phyloP scores from a whole-genome alignment of 2,329 filamentous ascomycete species.

The Gnomoniopsis sp. region DNA sequence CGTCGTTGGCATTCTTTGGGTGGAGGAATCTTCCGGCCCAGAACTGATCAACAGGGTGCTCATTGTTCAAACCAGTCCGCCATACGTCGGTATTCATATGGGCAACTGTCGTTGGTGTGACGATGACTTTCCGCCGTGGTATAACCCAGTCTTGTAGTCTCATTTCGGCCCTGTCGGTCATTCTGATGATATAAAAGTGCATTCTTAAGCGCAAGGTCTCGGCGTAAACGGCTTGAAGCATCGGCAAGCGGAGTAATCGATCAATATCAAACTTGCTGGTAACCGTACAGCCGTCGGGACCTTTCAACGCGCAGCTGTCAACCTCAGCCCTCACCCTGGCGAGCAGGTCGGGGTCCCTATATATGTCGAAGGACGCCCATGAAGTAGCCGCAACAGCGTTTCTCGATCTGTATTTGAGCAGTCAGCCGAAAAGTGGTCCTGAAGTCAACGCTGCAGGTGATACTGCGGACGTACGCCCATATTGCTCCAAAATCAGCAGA shows the following conservation, averaged over 20 bases:
- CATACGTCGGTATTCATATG: conserved; percentile 26
- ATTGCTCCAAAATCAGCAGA: conserved; percentile 25
- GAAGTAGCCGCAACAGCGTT: conserved; percentile 23
- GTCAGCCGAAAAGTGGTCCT: conserved; percentile 9
- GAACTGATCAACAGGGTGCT: conserved; percentile 25
- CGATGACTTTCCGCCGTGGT: conserved; percentile 22
- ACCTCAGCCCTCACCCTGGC: conserved; percentile 20
- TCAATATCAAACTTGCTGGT: neutral
- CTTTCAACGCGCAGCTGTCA: conserved; percentile 17
- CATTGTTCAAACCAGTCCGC: conserved; percentile 18
- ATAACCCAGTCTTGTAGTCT: conserved; percentile 19
- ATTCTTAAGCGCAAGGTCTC: conserved; percentile 28
- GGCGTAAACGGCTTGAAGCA: conserved; percentile 27
- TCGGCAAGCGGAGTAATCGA: conserved; percentile 21
- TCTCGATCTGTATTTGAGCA: conserved; percentile 17
- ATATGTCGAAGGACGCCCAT: conserved; percentile 25
- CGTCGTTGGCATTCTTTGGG: neutral
- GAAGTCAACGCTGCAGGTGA: neutral
- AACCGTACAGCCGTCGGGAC: neutral
- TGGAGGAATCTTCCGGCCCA: conserved; percentile 25
- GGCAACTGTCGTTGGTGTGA: conserved; percentile 26
- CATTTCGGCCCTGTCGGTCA: conserved; percentile 20
- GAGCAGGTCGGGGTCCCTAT: conserved; percentile 24
- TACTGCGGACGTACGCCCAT: conserved; percentile 23
- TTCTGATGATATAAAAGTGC: conserved; percentile 28